Percentiles rank a stretch among this genome's conserved stretches.
Evolutionary conservation across 441 rosid genomes (phyloP).

Genomic region (Lepidium campestre): DNA sequence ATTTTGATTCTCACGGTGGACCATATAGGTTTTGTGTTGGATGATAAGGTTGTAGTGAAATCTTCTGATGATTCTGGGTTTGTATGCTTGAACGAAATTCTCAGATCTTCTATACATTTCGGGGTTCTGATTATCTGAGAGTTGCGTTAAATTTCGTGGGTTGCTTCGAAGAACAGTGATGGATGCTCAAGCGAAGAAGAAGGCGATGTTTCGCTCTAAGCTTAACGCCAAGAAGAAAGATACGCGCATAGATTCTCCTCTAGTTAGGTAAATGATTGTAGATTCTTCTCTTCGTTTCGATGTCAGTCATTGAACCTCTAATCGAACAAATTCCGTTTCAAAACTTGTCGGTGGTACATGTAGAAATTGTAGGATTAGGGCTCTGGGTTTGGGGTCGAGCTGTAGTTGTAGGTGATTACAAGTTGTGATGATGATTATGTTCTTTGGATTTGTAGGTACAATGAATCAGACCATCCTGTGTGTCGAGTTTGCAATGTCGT

Average conservation of each 20-base stretch:
- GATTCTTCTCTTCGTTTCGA: background rate
- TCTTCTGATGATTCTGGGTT: background rate
- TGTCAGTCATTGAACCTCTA: background rate
- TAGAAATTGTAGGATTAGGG: background rate
- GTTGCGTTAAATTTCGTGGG: background rate
- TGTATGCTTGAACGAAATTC: background rate
- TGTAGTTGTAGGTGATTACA: background rate
- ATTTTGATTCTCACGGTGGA: constrained; percentile 4
- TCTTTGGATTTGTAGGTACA: constrained; percentile 48
- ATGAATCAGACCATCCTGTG: constrained; percentile 78
- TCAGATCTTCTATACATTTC: background rate
- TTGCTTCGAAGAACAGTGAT: constrained; percentile 17
- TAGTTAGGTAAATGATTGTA: constrained; percentile 47
- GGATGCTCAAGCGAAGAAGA: constrained; percentile 74
- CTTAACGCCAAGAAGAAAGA: constrained; percentile 76
- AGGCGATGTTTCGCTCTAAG: constrained; percentile 79
- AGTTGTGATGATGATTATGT: background rate
- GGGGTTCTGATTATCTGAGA: too few relatives aligned
- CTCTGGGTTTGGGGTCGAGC: background rate
- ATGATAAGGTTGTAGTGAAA: background rate
- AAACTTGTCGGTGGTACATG: background rate
- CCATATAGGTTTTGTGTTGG: too few relatives aligned
- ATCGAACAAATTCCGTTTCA: background rate
- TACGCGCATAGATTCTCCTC: constrained; percentile 75
- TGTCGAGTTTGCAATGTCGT: constrained; percentile 78